Evolutionary conservation across 371 early-diverging fungal species (phyloP), one percentile per base, ranked within the genome.

Genomic region (Smittium mucronatum): DNA sequence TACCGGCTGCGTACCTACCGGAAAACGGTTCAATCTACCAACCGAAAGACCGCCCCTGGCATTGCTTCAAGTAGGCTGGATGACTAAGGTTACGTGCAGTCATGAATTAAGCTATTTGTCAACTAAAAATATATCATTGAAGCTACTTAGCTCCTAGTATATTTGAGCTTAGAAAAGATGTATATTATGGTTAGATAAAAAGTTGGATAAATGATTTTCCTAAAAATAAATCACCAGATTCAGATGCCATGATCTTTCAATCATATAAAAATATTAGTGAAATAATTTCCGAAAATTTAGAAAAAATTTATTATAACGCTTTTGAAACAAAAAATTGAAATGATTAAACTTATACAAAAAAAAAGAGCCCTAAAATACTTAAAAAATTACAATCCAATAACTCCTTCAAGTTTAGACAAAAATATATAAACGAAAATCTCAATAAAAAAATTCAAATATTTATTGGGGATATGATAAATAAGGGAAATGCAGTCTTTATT

Each of bases 321-420:
- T 21, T 47, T 21, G 47, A 47, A 47, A 47, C 21, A 21, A 47
- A 5, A 47, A 47, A 47, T 5, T 47, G 47, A 21, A 47, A 47
- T 47, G 47, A 47, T 47, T 47, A 47, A 5, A 21, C 47, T 47
- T 11, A 47, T 47, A 11, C 47, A 5, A 47, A 47, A 47, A 47
- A 47, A 47, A 47, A 21, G 47, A 47, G 47, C 5, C 21, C 47
- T 47, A 47, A 47, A 47, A 47, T 11, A 47, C 47, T 47, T 47
- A 0, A 61, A 31, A 32, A 72, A 72, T 68, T 72, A 68, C 68
- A 64, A 32, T 0, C 69, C 70, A 1, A 72, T 72, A 33, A 57
- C 70, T n/a, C 26, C 69, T 2, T 72, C 72, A 0, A 72, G 69
- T 66, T 60, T 58, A 25, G 72, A 72, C 2, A 36, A 64, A 31